Evolutionary conservation across 2,329 filamentous ascomycete species (phyloP).

Genomic region (Botryotinia convoluta): DNA sequence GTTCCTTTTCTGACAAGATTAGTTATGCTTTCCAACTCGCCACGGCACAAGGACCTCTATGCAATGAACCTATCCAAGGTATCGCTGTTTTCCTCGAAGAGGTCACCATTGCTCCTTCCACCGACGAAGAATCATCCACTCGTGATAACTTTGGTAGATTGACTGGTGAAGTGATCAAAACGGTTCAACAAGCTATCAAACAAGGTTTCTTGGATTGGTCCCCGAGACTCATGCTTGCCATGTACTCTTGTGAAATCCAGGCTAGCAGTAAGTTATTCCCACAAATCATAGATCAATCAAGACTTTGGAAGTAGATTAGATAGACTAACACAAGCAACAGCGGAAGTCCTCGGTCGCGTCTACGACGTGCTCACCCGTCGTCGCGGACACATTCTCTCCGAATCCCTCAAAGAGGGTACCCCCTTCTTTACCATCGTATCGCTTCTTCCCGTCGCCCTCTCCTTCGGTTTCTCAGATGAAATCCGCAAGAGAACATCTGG

Average conservation of each 20-base stretch:
- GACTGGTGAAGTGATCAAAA: constrained; percentile 90
- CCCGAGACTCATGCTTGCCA: constrained; percentile 88
- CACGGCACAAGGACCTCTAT: constrained; percentile 83
- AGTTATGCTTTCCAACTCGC: constrained; percentile 92
- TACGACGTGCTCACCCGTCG: constrained; percentile 97
- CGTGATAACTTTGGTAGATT: constrained; percentile 72
- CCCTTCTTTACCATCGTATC: constrained; percentile 95
- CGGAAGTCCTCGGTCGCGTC: constrained; percentile 90
- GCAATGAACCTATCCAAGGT: constrained; percentile 89
- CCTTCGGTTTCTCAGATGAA: constrained; percentile 93
- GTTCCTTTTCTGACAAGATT: constrained; percentile 85
- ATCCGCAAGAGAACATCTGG: constrained; percentile 93
- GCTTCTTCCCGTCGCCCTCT: constrained; percentile 85
- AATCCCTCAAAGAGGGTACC: constrained; percentile 90
- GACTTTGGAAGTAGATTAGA: not conserved
- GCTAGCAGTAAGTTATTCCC: constrained; percentile 67
- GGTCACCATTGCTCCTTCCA: constrained; percentile 57
- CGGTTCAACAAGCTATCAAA: constrained; percentile 78
- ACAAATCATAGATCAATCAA: not conserved
- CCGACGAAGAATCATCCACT: constrained; percentile 53
- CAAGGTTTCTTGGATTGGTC: constrained; percentile 93
- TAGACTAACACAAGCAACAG: constrained; percentile 41
- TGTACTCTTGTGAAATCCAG: constrained; percentile 98
- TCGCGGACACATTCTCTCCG: constrained; percentile 82
- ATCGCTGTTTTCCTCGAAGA: constrained; percentile 88